phyloP scores from a whole-genome alignment of 2,329 filamentous ascomycete genomes.

The Aspergillus udagawae region DNA sequence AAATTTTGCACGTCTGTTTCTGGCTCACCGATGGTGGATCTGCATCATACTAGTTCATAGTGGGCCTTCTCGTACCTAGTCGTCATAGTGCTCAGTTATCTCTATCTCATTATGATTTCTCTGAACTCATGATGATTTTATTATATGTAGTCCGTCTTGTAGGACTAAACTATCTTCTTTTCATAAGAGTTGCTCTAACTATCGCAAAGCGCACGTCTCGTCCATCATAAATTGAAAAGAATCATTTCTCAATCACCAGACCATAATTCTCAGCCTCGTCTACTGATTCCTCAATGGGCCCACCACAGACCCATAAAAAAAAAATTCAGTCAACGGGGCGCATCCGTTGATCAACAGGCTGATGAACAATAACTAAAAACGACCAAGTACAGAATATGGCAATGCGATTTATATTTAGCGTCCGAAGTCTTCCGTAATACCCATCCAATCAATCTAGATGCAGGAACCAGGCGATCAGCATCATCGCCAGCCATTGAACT shows the following conservation, averaged over 20 bases:
- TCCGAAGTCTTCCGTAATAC: not conserved
- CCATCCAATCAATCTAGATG: not conserved
- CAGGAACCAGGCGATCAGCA: not conserved
- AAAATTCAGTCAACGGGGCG: not conserved
- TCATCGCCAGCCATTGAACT: not conserved
- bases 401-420: not conserved
- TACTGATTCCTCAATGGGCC: not conserved
- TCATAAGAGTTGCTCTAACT: not conserved
- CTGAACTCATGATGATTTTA: not conserved
- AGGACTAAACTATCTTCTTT: not conserved
- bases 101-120: not conserved
- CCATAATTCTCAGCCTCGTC: not conserved
- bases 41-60: not conserved
- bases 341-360: not conserved
- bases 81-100: not conserved
- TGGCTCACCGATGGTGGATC: not conserved
- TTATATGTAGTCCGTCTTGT: not conserved
- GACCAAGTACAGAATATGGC: not conserved
- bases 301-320: not conserved
- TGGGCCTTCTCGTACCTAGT: no score
- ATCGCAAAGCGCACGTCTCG: no score
- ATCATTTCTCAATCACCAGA: not conserved
- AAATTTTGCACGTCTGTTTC: not conserved
- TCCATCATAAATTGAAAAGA: not conserved
- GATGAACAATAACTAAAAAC: not conserved